Evolutionary conservation across 441 rosid genomes (phyloP).

Genomic region (Gossypium davidsonii): DNA sequence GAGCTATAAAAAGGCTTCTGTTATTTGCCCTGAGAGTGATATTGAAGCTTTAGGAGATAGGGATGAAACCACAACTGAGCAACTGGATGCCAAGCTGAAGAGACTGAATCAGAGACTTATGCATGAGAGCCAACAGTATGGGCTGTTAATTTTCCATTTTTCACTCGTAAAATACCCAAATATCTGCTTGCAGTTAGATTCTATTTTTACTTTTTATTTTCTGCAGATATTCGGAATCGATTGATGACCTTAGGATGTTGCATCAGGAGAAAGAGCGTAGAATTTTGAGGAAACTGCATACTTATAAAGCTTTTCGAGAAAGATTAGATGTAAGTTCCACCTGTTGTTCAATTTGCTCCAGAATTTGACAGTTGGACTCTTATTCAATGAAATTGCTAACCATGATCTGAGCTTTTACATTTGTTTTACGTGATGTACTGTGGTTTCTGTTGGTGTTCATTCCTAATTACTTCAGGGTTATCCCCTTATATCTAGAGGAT

Average conservation of each 20-base stretch:
- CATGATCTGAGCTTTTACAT: not conserved
- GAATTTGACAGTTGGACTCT: not conserved
- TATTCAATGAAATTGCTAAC: not conserved
- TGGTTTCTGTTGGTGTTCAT: not conserved
- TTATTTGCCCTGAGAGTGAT: slow-evolving; percentile 91
- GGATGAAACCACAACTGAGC: slow-evolving; percentile 81
- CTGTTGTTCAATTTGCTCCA: not conserved
- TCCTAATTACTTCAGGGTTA: not conserved
- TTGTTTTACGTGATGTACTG: not conserved
- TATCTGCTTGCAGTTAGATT: not conserved
- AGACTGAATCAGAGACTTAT: slow-evolving; percentile 68
- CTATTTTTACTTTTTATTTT: slow-evolving; percentile 8
- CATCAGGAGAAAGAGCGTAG: slow-evolving; percentile 57
- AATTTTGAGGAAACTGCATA: slow-evolving; percentile 55
- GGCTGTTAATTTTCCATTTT: slow-evolving; percentile 8
- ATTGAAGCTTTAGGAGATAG: slow-evolving; percentile 67
- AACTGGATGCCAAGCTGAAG: slow-evolving; percentile 66
- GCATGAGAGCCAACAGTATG: slow-evolving; percentile 69
- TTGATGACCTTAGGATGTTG: slow-evolving; percentile 74
- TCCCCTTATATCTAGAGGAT: not conserved
- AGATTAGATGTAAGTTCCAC: slow-evolving; percentile 51
- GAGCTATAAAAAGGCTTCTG: slow-evolving; percentile 76
- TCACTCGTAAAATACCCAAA: slow-evolving; percentile 6
- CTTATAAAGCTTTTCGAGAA: slow-evolving; percentile 48
- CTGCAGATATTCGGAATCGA: slow-evolving; percentile 80